Percentiles rank a stretch among this genome's conserved stretches.
These are phyloP conservation scores for Taphrina flavorubra DNA, from an alignment of 1,139 yeast species.

Conservation along the genomic window DNA sequence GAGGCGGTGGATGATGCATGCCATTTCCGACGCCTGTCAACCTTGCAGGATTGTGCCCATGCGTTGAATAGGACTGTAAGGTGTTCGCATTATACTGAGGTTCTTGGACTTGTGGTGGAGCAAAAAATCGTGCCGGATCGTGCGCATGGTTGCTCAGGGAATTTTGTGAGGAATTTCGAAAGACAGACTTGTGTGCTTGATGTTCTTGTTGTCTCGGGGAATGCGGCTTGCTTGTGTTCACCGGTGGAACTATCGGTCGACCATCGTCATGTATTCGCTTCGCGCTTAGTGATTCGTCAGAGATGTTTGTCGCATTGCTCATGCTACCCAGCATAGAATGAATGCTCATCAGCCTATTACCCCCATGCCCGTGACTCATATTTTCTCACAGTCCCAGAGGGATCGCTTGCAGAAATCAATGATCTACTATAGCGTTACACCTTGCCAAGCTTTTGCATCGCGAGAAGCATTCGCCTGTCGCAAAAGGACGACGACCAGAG, in stretches of 20 bases:
- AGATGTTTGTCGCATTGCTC: constrained; percentile 5
- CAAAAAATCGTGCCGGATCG: constrained; percentile 20
- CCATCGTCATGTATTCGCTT: constrained; percentile 2
- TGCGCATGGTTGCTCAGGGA: constrained; percentile 10
- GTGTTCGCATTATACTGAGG: not conserved
- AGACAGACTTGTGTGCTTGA: not conserved
- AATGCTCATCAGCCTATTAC: constrained; percentile 26
- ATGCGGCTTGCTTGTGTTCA: not conserved
- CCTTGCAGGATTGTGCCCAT: not conserved
- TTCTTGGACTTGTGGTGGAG: constrained; percentile 20
- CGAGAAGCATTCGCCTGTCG: no score
- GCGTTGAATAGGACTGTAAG: not conserved
- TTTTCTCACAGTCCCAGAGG: no score
- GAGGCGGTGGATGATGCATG: not conserved
- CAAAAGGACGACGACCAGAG: not conserved
- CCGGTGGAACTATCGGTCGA: not conserved
- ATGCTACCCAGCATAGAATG: constrained; percentile 27
- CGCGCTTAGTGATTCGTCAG: not conserved
- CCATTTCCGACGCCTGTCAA: not conserved
- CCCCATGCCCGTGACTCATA: constrained; percentile 15
- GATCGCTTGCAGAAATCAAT: no score
- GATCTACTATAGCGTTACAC: no score
- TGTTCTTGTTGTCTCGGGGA: constrained; percentile 18
- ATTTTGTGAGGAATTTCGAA: constrained; percentile 2
- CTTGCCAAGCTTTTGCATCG: no score